phyloP scores from a whole-genome alignment of 108 stramenopile genomes.

The Pseudonitzschia multiseries region DNA sequence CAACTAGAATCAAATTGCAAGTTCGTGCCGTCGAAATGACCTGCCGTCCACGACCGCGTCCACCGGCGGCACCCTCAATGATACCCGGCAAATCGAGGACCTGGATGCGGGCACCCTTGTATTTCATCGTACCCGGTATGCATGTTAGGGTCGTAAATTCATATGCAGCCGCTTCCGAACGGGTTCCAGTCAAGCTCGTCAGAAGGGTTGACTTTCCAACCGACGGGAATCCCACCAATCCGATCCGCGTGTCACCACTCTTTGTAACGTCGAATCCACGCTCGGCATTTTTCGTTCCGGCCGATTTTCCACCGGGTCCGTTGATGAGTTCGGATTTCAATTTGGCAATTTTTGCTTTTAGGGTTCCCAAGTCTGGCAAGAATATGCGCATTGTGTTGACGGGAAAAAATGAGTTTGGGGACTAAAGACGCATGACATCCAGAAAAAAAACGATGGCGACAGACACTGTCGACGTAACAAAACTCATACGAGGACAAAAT shows the following conservation, averaged over 20 bases:
- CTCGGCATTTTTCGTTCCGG: constrained; percentile 92
- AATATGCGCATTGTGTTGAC: not conserved
- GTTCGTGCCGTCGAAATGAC: constrained; percentile 95
- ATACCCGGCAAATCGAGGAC: constrained; percentile 98
- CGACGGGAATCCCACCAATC: constrained; percentile 97
- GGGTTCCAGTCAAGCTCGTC: constrained; percentile 93
- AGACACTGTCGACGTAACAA: not conserved
- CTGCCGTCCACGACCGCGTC: constrained; percentile 96
- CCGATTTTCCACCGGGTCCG: constrained; percentile 81
- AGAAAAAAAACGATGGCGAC: not conserved
- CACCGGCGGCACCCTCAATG: constrained; percentile 99
- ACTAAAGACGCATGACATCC: not conserved
- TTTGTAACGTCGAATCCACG: constrained; percentile 97
- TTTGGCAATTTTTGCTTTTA: constrained; percentile 99
- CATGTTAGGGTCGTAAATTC: constrained; percentile 99
- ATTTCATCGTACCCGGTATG: constrained; percentile 98
- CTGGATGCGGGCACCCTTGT: constrained; percentile 97
- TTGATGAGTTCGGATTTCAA: constrained; percentile 84
- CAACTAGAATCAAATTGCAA: constrained; percentile 95
- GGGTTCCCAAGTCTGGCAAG: constrained; percentile 65
- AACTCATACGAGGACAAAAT: not conserved
- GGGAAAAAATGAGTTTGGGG: not conserved
- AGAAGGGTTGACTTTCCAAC: constrained; percentile 98
- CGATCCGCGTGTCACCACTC: constrained; percentile 96
- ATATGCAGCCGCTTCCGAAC: constrained; percentile 93